Conservation (phyloP, 2,329 filamentous ascomycete species). For the Botrytis galanthina region DNA sequence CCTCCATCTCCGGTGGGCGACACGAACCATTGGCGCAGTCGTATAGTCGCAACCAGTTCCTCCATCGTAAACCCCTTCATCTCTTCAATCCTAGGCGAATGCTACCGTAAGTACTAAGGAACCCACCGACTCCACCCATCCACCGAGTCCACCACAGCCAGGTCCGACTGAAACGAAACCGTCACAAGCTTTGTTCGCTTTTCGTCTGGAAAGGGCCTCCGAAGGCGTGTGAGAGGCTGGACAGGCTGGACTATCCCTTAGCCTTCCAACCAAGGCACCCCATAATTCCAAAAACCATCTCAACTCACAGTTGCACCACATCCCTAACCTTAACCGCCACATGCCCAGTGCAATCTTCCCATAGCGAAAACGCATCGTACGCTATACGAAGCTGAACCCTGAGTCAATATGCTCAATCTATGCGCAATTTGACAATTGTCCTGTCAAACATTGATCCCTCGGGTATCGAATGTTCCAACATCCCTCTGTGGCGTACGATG, state of each 20-base stretch:
- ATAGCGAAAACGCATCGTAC: background rate
- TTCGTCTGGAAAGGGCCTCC: background rate
- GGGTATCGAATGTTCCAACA: slow-evolving; percentile 15
- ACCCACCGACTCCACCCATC: background rate
- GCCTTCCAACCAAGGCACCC: background rate
- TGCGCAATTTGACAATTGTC: background rate
- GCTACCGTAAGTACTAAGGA: background rate
- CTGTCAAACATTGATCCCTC: slow-evolving; percentile 4
- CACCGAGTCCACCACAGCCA: background rate
- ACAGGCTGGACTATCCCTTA: background rate
- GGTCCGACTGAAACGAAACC: background rate
- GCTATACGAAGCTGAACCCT: slow-evolving; percentile 4
- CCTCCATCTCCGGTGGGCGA: slow-evolving; percentile 2
- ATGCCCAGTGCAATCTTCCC: background rate
- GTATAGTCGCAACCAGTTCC: background rate
- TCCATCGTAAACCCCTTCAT: background rate
- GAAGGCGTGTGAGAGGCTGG: background rate
- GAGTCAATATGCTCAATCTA: background rate
- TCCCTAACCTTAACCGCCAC: background rate
- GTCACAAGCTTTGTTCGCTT: background rate
- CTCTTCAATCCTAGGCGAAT: background rate
- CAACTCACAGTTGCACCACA: slow-evolving; percentile 4
- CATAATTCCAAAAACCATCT: background rate
- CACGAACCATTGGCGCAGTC: background rate
- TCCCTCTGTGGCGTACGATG: slow-evolving; percentile 11